Percentiles rank a stretch among this genome's conserved stretches.
These are phyloP conservation scores for Mytilinidion resinicola DNA, from an alignment of 495 filamentous ascomycete genomes.

Conservation along the genomic window DNA sequence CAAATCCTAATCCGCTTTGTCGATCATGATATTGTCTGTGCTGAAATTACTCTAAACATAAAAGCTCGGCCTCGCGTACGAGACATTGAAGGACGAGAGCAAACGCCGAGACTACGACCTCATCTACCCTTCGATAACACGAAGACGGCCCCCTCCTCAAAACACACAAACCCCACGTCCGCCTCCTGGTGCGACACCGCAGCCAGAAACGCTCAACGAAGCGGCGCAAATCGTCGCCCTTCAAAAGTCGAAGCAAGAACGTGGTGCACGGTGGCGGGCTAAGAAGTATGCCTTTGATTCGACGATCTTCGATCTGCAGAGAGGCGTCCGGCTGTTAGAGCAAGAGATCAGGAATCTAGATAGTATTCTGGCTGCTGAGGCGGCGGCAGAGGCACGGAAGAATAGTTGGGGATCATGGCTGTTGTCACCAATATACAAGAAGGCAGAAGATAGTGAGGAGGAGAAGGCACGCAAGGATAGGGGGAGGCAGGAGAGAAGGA, in stretches of 20 bases:
- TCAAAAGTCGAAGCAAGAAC: constrained; percentile 30
- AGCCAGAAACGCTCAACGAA: constrained; percentile 28
- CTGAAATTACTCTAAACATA: constrained; percentile 5
- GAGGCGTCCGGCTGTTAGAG: constrained; percentile 26
- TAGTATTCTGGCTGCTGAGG: constrained; percentile 17
- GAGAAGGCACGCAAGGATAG: constrained; percentile 32
- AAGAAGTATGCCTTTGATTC: constrained; percentile 27
- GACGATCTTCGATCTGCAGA: constrained; percentile 12
- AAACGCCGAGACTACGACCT: constrained; percentile 34
- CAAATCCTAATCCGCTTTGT: too few species aligned
- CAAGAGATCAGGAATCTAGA: constrained; percentile 25
- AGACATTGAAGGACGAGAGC: constrained; percentile 33
- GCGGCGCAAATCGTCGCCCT: constrained; percentile 29
- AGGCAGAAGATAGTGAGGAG: constrained; percentile 25
- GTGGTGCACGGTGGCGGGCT: constrained; percentile 26
- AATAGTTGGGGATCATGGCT: constrained; percentile 34
- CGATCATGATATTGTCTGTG: too few species aligned
- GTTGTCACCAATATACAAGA: constrained; percentile 24
- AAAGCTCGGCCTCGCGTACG: constrained; percentile 35
- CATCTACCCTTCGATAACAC: constrained; percentile 29
- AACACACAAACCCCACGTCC: constrained; percentile 26
- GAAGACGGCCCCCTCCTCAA: constrained; percentile 6
- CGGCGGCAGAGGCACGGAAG: constrained; percentile 25
- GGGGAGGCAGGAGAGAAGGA: constrained; percentile 31
- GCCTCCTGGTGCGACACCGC: constrained; percentile 13